Conservation (phyloP, 2,329 filamentous ascomycete genomes). For the Xylariaceae sp. region DNA sequence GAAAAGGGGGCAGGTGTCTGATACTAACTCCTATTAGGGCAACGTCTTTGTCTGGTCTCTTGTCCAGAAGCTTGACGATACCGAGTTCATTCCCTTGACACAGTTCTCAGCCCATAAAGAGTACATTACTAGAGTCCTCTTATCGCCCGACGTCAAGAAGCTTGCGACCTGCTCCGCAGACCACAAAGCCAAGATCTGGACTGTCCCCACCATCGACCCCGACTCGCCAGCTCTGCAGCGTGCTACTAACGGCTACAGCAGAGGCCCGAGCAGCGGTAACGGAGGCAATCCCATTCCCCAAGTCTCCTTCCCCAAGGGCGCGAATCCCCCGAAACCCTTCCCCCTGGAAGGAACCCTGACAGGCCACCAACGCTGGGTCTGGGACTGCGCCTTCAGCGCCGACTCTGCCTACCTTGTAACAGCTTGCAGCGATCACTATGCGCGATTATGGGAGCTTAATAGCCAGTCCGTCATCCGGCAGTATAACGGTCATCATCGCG, state of each 20-base stretch:
- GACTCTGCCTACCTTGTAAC: constrained; percentile 92
- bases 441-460: constrained; percentile 80
- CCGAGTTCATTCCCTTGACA: constrained; percentile 78
- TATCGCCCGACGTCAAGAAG: constrained; percentile 90
- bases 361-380: constrained; percentile 92
- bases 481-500: constrained; percentile 90
- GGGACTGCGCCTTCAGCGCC: constrained; percentile 93
- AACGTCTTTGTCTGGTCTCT: constrained; percentile 98
- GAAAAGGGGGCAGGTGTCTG: neutral
- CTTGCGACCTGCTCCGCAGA: constrained; percentile 91
- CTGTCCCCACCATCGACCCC: constrained; percentile 13
- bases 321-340: constrained; percentile 53
- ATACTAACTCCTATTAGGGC: constrained; percentile 50
- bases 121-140: constrained; percentile 85
- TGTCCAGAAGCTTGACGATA: constrained; percentile 74
- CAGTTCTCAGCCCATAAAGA: constrained; percentile 88
- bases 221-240: constrained; percentile 11
- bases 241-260: constrained; percentile 7
- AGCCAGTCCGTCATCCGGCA: constrained; percentile 88
- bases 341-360: constrained; percentile 81
- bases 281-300: constrained; percentile 9
- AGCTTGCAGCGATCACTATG: constrained; percentile 89
- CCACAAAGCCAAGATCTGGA: constrained; percentile 94
- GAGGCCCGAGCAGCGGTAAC: constrained; percentile 2
- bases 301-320: constrained; percentile 7